Evolutionary conservation across 768 basidiomycete species (phyloP).

Genomic region (Trametes maxima): DNA sequence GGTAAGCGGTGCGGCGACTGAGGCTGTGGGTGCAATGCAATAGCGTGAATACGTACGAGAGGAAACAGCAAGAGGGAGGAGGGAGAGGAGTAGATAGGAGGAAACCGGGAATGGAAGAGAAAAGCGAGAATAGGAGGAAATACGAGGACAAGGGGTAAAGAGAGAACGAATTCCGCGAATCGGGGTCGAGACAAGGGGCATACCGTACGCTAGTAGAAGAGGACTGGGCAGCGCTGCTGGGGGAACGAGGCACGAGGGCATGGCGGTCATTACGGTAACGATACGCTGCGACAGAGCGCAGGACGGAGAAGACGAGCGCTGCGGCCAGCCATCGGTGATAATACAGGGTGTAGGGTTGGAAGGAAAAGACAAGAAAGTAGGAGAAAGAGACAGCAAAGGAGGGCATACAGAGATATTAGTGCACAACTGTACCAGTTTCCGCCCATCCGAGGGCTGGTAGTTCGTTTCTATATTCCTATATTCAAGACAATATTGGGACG

Average conservation of each 20-base stretch:
- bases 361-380: conserved; percentile 1
- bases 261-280: conserved; percentile 25
- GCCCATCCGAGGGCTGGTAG: conserved; percentile 11
- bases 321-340: conserved; percentile 15
- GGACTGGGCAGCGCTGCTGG: conserved; percentile 9
- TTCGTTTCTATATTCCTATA: conserved; percentile 19
- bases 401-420: conserved; percentile 22
- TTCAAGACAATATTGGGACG: conserved; percentile 12
- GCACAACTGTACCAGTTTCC: conserved; percentile 20
- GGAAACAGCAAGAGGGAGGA: background rate
- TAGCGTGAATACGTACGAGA: background rate
- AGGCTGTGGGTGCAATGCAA: conserved; percentile 1
- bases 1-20: background rate
- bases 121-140: background rate
- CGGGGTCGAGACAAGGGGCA: background rate
- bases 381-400: background rate
- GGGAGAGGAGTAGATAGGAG: background rate
- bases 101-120: background rate
- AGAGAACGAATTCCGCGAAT: conserved; percentile 9
- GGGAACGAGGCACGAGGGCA: background rate
- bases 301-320: conserved; percentile 15
- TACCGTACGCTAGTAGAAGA: background rate
- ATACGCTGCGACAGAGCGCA: conserved; percentile 16
- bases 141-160: conserved; percentile 1
- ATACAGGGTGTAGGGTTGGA: conserved; percentile 20